Percentiles rank a stretch among this genome's conserved stretches.
Conservation (phyloP, 768 basidiomycete genomes). For the Calvatia gigantea region DNA sequence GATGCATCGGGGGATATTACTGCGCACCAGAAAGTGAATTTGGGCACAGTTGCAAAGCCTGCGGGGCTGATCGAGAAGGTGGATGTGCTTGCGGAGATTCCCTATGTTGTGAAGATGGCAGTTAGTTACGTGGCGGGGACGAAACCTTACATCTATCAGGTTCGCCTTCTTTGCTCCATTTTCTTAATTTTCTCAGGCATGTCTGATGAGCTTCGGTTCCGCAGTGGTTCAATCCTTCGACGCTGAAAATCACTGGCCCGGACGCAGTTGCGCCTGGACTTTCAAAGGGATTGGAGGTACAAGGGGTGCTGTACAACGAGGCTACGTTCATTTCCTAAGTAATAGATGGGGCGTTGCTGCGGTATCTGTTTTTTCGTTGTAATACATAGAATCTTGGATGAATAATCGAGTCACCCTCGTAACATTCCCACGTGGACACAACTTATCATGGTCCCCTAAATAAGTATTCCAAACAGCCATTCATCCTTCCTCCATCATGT, state of each 20-base stretch:
- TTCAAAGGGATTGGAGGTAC: slow-evolving; percentile 42
- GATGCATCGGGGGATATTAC: slow-evolving; percentile 50
- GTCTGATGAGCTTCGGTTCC: slow-evolving; percentile 20
- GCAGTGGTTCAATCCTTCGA: slow-evolving; percentile 48
- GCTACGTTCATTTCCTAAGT: slow-evolving; percentile 90
- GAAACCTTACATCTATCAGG: slow-evolving; percentile 94
- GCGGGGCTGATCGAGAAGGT: slow-evolving; percentile 89
- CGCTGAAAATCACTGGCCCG: slow-evolving; percentile 39
- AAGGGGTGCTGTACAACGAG: slow-evolving; percentile 82
- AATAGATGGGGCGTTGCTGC: slow-evolving; percentile 5
- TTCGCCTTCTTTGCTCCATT: slow-evolving; percentile 28
- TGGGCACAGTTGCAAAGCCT: slow-evolving; percentile 55
- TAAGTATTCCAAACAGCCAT: background rate
- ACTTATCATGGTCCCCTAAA: background rate
- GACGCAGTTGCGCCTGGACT: slow-evolving; percentile 36
- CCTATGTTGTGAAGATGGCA: slow-evolving; percentile 86
- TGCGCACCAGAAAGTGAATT: slow-evolving; percentile 52
- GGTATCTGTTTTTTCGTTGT: background rate
- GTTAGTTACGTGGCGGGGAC: slow-evolving; percentile 92
- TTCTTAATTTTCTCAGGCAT: too few species aligned
- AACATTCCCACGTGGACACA: slow-evolving; percentile 1
- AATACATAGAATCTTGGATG: background rate
- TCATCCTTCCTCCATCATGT: slow-evolving; percentile 3
- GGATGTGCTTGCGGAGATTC: slow-evolving; percentile 93
- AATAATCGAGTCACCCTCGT: background rate